These are phyloP conservation scores for Silene vulgaris DNA, from an alignment of 179 eudicot species.

Conservation along the genomic window DNA sequence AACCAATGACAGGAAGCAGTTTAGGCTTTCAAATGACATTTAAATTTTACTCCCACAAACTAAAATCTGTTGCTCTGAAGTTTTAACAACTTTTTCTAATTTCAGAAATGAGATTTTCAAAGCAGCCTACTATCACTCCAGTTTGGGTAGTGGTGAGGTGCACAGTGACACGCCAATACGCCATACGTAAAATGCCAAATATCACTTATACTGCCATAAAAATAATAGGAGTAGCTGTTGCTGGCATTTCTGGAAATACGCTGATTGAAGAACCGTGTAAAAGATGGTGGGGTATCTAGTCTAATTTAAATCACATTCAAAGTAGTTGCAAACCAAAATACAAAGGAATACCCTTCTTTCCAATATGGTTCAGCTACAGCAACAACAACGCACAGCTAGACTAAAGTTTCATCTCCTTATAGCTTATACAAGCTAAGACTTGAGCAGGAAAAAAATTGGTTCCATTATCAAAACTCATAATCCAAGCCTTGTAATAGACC, in stretches of 20 bases:
- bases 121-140: background rate
- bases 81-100: no score
- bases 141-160: background rate
- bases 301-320: no score
- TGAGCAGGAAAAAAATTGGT: background rate
- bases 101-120: background rate
- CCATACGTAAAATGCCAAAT: background rate
- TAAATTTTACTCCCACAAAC: no score
- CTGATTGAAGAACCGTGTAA: no score
- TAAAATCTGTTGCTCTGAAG: no score
- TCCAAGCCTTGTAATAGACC: slow-evolving; percentile 3
- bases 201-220: no score
- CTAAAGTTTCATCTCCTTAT: background rate
- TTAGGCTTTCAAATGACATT: background rate
- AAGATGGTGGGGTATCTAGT: no score
- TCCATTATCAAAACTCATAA: background rate
- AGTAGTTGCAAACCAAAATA: no score
- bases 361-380: slow-evolving; percentile 2
- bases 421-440: background rate
- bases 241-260: no score
- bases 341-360: background rate
- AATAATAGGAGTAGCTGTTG: no score
- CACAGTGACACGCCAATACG: background rate
- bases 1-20: background rate
- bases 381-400: background rate